Conservation (phyloP, 2,329 filamentous ascomycete genomes). For the Fusarium sp. region DNA sequence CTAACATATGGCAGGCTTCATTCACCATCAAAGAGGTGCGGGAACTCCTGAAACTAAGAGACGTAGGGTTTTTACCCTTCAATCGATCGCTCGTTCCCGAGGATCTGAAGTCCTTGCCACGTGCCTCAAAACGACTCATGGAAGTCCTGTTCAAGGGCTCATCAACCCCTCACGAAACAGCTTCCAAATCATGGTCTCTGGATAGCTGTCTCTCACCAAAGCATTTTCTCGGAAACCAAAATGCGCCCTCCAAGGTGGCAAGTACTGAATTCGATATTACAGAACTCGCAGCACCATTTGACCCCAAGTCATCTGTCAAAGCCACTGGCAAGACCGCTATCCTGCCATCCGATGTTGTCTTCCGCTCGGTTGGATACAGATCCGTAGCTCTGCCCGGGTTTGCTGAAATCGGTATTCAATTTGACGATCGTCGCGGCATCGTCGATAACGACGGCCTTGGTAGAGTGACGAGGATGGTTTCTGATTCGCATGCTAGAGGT, state of each 20-base stretch:
- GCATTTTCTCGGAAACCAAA: constrained; percentile 65
- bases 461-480: constrained; percentile 63
- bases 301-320: constrained; percentile 58
- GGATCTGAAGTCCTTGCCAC: constrained; percentile 74
- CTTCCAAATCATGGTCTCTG: constrained; percentile 80
- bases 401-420: constrained; percentile 76
- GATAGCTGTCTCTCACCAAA: constrained; percentile 85
- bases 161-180: constrained; percentile 54
- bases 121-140: constrained; percentile 79
- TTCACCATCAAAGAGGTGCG: constrained; percentile 96
- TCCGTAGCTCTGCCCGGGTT: constrained; percentile 81
- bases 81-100: constrained; percentile 72
- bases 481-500: constrained; percentile 39
- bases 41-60: constrained; percentile 82
- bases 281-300: constrained; percentile 63
- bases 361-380: constrained; percentile 95
- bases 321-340: constrained; percentile 59
- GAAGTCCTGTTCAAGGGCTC: constrained; percentile 84
- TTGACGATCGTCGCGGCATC: constrained; percentile 77
- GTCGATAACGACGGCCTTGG: constrained; percentile 86
- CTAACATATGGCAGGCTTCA: constrained; percentile 67
- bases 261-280: constrained; percentile 74
- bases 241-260: constrained; percentile 61
- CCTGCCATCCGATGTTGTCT: constrained; percentile 76
- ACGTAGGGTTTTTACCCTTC: constrained; percentile 76